Evolutionary conservation across 1,284 basidiomycete genomes (phyloP).

Genomic region (Ganoderma leucocontextum): DNA sequence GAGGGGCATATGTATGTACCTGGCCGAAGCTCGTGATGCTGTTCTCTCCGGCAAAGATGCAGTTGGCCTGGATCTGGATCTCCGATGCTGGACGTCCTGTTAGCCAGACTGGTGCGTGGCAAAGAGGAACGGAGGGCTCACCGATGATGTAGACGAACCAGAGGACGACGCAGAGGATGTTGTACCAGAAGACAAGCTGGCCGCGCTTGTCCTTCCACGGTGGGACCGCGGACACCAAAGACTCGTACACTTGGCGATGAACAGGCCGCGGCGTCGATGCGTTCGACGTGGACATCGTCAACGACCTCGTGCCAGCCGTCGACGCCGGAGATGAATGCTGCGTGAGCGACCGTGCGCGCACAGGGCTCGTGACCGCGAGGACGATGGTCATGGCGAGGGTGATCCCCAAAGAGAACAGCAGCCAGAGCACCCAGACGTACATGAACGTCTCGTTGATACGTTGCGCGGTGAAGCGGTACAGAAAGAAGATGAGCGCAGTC

Average conservation of each 20-base stretch:
- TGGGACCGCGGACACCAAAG: slow-evolving; percentile 19
- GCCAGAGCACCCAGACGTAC: slow-evolving; percentile 41
- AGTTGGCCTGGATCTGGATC: slow-evolving; percentile 36
- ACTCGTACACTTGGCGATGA: slow-evolving; percentile 18
- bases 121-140: slow-evolving; percentile 17
- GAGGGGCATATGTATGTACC: slow-evolving; percentile 23
- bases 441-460: slow-evolving; percentile 35
- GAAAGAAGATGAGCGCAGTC: slow-evolving; percentile 38
- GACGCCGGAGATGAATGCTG: slow-evolving; percentile 27
- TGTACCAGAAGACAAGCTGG: slow-evolving; percentile 34
- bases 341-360: slow-evolving; percentile 27
- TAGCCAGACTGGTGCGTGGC: neutral
- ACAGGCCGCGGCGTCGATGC: slow-evolving; percentile 21
- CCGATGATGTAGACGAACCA: slow-evolving; percentile 39
- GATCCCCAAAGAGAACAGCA: slow-evolving; percentile 40
- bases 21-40: slow-evolving; percentile 40
- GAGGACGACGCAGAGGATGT: slow-evolving; percentile 29
- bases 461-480: slow-evolving; percentile 27
- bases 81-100: slow-evolving; percentile 34
- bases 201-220: slow-evolving; percentile 23
- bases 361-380: slow-evolving; percentile 38
- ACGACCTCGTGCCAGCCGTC: slow-evolving; percentile 6
- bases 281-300: neutral
- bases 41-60: slow-evolving; percentile 39
- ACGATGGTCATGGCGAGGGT: slow-evolving; percentile 37